These are phyloP conservation scores for Xanthoceras sorbifolium DNA, from an alignment of 345 rosid species.

Conservation along the genomic window DNA sequence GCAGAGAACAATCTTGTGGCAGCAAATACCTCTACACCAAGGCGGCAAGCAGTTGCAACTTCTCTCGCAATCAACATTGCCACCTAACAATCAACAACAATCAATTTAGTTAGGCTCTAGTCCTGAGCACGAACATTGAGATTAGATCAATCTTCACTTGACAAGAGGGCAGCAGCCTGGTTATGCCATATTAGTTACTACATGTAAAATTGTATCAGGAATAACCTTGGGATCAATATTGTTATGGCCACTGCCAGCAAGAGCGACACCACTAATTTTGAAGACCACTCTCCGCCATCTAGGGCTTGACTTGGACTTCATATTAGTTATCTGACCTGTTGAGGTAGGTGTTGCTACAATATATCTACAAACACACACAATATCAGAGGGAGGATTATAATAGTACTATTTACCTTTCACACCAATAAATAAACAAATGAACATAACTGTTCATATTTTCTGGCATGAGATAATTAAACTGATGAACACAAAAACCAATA, in stretches of 20 bases:
- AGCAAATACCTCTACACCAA: constrained; percentile 72
- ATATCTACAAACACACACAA: constrained; percentile 42
- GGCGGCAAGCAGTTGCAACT: constrained; percentile 68
- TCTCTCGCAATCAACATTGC: constrained; percentile 77
- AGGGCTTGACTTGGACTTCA: constrained; percentile 53
- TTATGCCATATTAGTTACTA: constrained; percentile 10
- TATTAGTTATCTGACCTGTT: constrained; percentile 42
- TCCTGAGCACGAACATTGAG: not conserved
- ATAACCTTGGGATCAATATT: constrained; percentile 82
- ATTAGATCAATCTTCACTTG: constrained; percentile 7
- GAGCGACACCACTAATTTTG: constrained; percentile 86
- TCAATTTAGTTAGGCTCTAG: not conserved
- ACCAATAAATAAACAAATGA: not conserved
- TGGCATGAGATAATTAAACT: not conserved
- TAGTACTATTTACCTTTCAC: not conserved
- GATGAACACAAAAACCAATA: not conserved
- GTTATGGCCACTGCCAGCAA: constrained; percentile 71
- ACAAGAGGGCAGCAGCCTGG: not conserved
- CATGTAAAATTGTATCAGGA: constrained; percentile 5
- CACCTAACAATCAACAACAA: constrained; percentile 47
- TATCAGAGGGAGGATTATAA: not conserved
- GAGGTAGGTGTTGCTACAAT: constrained; percentile 43
- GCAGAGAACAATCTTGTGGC: constrained; percentile 5
- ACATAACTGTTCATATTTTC: not conserved
- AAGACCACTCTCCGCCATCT: constrained; percentile 91